Evolutionary conservation across 768 basidiomycete species (phyloP).

Genomic region (Polyporus arcularius): DNA sequence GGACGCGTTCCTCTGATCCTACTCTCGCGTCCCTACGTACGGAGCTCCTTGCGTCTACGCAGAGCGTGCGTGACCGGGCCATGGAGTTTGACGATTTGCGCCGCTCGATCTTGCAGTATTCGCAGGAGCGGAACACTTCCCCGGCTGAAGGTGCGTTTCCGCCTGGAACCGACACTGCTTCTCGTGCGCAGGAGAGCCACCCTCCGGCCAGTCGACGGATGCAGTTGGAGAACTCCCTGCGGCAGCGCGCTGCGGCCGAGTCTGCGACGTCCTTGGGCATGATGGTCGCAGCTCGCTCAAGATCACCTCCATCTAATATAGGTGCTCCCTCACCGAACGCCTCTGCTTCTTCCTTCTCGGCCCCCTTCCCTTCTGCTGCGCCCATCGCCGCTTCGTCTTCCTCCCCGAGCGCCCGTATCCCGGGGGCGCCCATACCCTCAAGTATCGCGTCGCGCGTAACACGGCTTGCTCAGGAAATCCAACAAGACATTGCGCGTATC

Average conservation of each 20-base stretch:
- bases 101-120: conserved; percentile 8
- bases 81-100: conserved; percentile 15
- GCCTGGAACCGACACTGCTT: not conserved
- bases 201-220: not conserved
- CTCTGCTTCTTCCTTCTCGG: not conserved
- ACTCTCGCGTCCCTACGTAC: conserved; percentile 6
- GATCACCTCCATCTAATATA: not conserved
- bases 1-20: not conserved
- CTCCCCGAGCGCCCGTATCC: not conserved
- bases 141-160: not conserved
- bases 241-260: conserved; percentile 1
- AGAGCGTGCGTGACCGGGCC: conserved; percentile 10
- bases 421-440: conserved; percentile 1
- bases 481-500: conserved; percentile 16
- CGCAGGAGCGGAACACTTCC: not conserved
- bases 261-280: conserved; percentile 13
- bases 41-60: conserved; percentile 6
- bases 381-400: not conserved
- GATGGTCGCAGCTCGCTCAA: conserved; percentile 7
- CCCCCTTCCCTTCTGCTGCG: not conserved
- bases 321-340: not conserved
- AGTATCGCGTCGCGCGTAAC: conserved; percentile 10
- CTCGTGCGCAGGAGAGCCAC: not conserved
- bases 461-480: conserved; percentile 15
- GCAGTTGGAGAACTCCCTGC: conserved; percentile 2